Base-by-base conservation (phyloP, 2,329 filamentous ascomycete species). In the Sporothrix protearum region DNA sequence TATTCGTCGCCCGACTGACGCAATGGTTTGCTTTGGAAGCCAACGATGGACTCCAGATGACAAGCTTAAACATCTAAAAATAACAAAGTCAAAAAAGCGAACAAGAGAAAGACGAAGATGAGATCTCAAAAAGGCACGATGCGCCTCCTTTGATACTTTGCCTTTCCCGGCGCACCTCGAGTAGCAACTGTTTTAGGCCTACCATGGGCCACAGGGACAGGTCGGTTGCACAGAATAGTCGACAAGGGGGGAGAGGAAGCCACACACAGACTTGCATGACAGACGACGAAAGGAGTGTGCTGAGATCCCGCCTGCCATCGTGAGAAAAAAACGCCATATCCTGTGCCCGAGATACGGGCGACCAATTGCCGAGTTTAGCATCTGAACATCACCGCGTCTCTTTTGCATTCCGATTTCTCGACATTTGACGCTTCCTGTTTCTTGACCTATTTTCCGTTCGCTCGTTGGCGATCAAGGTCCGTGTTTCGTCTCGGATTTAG, bases 1-100 rank as follows among this genome's bases (percentile, higher is more conserved):
- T 28, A 53, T 47, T 68, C 47, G 64, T 53, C 64, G 30, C 45
- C 28, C 19, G 30, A 53, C 64, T 42, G 64, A 68, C 64, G 64
- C 64, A 53, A 39, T 55, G 19, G n/a, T 33, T 22, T 68, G 28
- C 45, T 16, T 51, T 14, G 14, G 16, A 25, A 49, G 19, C 2
- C 30, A 9, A n/a, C 2, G 10, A n/a, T n/a, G 33, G 33, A 19
- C 16, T 45, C 10, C 10, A 55, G 36, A 55, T 28, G 25, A 16
- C 25, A 22, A 47, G 25, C 47, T 16, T 64, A 16, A 12, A 30
- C 16, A 45, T 55, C 49, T 33, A 68, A 68, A 68, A 68, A 42
- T 67, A 67, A 33, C 42, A 49, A 30, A 28, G 30, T 9, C 42
- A 47, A 39, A 8, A 10, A 25, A 28, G 39, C 16, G 8, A 68